These are phyloP conservation scores for Alternaria brassicicola DNA, from an alignment of 2,329 filamentous ascomycete species.

Conservation along the genomic window DNA sequence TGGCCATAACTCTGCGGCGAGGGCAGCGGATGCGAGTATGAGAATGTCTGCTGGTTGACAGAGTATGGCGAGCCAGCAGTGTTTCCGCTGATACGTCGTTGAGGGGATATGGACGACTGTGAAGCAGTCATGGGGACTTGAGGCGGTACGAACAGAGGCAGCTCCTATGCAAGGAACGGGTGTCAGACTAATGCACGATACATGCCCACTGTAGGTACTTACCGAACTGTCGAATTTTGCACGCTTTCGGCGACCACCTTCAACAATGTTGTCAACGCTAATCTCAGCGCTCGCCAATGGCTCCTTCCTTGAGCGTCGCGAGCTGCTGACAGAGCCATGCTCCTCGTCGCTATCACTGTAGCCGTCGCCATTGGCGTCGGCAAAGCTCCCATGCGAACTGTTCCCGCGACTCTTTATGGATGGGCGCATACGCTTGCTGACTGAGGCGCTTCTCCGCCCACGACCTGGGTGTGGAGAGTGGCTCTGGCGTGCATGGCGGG, in stretches of 20 bases:
- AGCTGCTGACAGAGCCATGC: slow-evolving; percentile 71
- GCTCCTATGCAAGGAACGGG: slow-evolving; percentile 67
- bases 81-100: slow-evolving; percentile 77
- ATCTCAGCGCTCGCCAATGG: slow-evolving; percentile 94
- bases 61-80: slow-evolving; percentile 76
- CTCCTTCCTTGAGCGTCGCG: slow-evolving; percentile 78
- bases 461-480: slow-evolving; percentile 72
- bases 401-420: slow-evolving; percentile 70
- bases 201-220: slow-evolving; percentile 56
- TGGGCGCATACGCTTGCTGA: slow-evolving; percentile 72
- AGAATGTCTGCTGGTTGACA: slow-evolving; percentile 79
- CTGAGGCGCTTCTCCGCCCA: slow-evolving; percentile 79
- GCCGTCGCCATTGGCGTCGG: slow-evolving; percentile 67
- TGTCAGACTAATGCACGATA: slow-evolving; percentile 31
- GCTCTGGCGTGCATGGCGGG: slow-evolving; percentile 74
- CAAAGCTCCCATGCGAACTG: slow-evolving; percentile 62
- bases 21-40: slow-evolving; percentile 76
- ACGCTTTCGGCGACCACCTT: slow-evolving; percentile 92
- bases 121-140: slow-evolving; percentile 84
- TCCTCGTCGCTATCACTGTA: slow-evolving; percentile 90
- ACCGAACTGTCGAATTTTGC: slow-evolving; percentile 97
- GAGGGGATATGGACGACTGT: slow-evolving; percentile 95
- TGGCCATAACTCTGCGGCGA: slow-evolving; percentile 78
- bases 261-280: slow-evolving; percentile 96
- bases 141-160: slow-evolving; percentile 89